These are phyloP conservation scores for Ophiocordyceps sinensis DNA, from an alignment of 2,329 filamentous ascomycete genomes.

Conservation along the genomic window DNA sequence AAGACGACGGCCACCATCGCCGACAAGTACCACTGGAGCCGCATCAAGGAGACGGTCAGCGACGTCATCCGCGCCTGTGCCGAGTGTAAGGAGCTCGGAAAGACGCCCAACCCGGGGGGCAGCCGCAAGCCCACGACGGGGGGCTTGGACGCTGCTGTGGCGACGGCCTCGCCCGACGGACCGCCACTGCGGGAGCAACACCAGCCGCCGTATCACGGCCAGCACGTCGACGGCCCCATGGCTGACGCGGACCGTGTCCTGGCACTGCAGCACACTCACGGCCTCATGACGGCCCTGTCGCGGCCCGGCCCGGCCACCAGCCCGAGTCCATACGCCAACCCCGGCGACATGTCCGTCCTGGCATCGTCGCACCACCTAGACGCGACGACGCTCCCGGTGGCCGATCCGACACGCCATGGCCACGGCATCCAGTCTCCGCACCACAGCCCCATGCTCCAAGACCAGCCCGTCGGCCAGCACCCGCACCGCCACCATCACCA, in stretches of 20 bases:
- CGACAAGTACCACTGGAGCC: constrained; percentile 91
- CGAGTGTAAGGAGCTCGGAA: constrained; percentile 72
- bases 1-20: constrained; percentile 93
- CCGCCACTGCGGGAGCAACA: not conserved
- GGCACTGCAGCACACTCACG: constrained; percentile 13
- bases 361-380: constrained; percentile 7
- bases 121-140: constrained; percentile 3
- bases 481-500: constrained; percentile 6
- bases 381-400: not conserved
- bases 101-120: constrained; percentile 26
- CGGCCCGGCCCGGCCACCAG: constrained; percentile 9
- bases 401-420: not conserved
- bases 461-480: constrained; percentile 12
- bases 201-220: not conserved
- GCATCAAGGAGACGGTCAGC: constrained; percentile 94
- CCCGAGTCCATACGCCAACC: constrained; percentile 30
- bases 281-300: constrained; percentile 13
- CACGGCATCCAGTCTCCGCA: constrained; percentile 13
- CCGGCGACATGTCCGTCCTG: constrained; percentile 30
- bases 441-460: constrained; percentile 8
- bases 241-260: constrained; percentile 9
- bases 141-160: no score
- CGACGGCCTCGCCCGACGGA: not conserved
- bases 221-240: not conserved
- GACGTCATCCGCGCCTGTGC: constrained; percentile 85